Evolutionary conservation across 345 rosid species (phyloP).

Genomic region (Diplotaxis tenuifolia): DNA sequence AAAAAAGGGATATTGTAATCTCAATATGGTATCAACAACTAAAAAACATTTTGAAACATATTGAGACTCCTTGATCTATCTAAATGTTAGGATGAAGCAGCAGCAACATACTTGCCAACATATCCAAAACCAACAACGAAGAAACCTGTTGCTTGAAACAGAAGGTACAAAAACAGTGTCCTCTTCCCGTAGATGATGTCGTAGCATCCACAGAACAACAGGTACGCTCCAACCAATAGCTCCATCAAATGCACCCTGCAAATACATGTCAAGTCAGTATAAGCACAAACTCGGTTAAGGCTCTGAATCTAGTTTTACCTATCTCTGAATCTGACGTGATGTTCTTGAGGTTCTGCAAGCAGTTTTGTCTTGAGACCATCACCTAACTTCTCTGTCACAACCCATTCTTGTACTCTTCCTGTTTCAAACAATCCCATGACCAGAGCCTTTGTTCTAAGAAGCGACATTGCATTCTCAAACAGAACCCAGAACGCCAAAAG

Average conservation of each 20-base stretch:
- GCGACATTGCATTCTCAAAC: constrained; percentile 54
- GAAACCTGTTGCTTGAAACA: constrained; percentile 69
- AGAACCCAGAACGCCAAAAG: constrained; percentile 54
- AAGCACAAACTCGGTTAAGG: neutral
- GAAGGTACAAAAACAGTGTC: constrained; percentile 61
- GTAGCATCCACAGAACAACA: constrained; percentile 72
- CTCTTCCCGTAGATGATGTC: constrained; percentile 62
- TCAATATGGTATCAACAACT: constrained; percentile 30
- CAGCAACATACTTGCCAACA: constrained; percentile 65
- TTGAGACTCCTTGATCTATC: constrained; percentile 15
- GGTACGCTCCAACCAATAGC: constrained; percentile 67
- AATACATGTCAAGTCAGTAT: neutral
- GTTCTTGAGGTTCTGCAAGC: constrained; percentile 39
- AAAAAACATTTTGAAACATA: constrained; percentile 15
- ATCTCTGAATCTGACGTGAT: constrained; percentile 55
- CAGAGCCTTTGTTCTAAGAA: constrained; percentile 50
- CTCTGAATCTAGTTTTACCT: constrained; percentile 41
- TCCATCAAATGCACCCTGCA: constrained; percentile 62
- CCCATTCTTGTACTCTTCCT: constrained; percentile 57
- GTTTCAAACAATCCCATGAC: constrained; percentile 51
- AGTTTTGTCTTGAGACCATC: constrained; percentile 57
- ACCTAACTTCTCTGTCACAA: constrained; percentile 79
- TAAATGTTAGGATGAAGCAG: constrained; percentile 25
- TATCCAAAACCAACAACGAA: constrained; percentile 72
- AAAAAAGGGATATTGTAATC: neutral